Base-by-base conservation (phyloP, 176 grass and related monocot species). In the Tuctoria greenei region DNA sequence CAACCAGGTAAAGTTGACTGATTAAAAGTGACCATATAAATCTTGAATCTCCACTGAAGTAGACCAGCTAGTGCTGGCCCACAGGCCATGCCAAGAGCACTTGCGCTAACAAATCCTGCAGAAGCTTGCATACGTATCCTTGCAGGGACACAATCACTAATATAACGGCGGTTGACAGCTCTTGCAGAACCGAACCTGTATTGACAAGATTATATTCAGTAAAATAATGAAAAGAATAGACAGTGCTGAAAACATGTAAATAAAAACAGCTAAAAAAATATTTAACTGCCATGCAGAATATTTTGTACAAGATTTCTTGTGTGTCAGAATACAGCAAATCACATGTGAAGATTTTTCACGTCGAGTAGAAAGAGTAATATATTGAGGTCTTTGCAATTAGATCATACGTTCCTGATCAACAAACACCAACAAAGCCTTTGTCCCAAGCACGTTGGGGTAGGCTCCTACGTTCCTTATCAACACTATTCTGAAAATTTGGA, bases 81-180 rank as follows among this genome's bases (percentile, higher is more conserved):
- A 79, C 91, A 95, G 70, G 91, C 95, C 95, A 99, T 99, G 51
- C 95, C 95, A 58, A 99, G 89, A 64, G 95, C 95, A 86, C 91
- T 95, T 64, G 95, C 91, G 23, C 91, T 95, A 39, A 99, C 95
- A 69, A 99, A 99, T 31, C 88, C 95, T 46, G 95, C 95, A 56
- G 95, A 99, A 75, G 95, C 91, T 82, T 99, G 84, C 73, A 99
- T 99, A 2, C 95, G 87, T 84, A 95, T 84, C 68, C 93, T 95
- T 73, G 89, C 69, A 79, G 95, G 95, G 51, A 99, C 95, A 88
- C 95, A 99, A 23, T 99, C 95, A 71, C 91, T 95, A 78, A 99
- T 99, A 74, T 99, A 99, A 21, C 95, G 79, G 2, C 95, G 81
- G 42, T 99, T 99, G 24, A 99, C 95, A 79, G 95, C 95, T 86